phyloP scores from a whole-genome alignment of 1,139 yeast species.

The Suhomyces bokatorum region DNA sequence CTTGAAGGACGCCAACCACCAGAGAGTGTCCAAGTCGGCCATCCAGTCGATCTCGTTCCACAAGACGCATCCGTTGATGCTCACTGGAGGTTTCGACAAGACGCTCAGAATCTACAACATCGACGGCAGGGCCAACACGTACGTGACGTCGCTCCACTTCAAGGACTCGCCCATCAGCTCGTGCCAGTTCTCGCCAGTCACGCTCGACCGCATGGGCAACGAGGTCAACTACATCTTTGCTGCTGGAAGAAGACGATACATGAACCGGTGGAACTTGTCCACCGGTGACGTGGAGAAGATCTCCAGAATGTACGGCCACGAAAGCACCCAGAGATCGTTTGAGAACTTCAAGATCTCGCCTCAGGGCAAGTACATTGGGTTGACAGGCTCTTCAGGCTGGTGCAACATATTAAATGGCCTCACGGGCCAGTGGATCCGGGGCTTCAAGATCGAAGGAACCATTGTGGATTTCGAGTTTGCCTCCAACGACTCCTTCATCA shows the following conservation, averaged over 20 bases:
- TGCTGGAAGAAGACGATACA: conserved; percentile 88
- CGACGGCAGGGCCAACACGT: conserved; percentile 82
- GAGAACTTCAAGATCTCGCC: conserved; percentile 78
- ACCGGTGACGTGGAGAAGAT: conserved; percentile 79
- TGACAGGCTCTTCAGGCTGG: conserved; percentile 90
- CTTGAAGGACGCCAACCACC: conserved; percentile 81
- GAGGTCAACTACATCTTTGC: conserved; percentile 58
- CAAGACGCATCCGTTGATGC: conserved; percentile 74
- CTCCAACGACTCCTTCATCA: conserved; percentile 51
- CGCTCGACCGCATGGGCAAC: conserved; percentile 35
- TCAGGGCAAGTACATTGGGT: conserved; percentile 68
- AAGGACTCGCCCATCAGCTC: conserved; percentile 78
- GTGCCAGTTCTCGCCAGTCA: conserved; percentile 58
- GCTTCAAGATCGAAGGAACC: conserved; percentile 86
- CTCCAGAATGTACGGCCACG: conserved; percentile 89
- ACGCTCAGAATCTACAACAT: conserved; percentile 84
- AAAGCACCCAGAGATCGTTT: conserved; percentile 79
- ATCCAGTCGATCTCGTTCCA: conserved; percentile 86
- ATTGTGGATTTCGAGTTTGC: conserved; percentile 77
- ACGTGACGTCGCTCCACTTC: conserved; percentile 80
- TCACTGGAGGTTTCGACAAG: conserved; percentile 92
- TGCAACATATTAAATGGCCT: conserved; percentile 72
- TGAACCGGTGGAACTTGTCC: conserved; percentile 88
- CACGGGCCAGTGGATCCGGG: conserved; percentile 83
- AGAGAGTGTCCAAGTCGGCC: conserved; percentile 69